Evolutionary conservation across 176 grass and related monocot genomes (phyloP), one percentile per base, ranked within the genome.

Genomic region (Hsuehochloa calcarea): DNA sequence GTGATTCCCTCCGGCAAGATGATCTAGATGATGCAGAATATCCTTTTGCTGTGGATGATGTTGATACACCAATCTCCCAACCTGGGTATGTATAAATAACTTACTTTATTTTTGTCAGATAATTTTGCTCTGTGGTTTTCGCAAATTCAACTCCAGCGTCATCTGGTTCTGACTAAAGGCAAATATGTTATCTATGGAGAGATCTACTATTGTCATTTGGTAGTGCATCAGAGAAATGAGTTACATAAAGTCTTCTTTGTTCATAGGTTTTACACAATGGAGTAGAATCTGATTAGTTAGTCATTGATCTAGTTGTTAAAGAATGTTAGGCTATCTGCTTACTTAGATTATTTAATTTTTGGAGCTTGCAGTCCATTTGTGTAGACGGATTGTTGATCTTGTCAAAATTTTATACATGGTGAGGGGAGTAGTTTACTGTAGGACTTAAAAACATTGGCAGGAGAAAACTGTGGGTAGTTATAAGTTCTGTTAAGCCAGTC

Each of bases 1-100:
- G 89, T 83, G 95, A 90, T 80, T 95, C 95, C 45, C 95, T 85
- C 59, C 49, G 87, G 16, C 90, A 83, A 63, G 91, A 98, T 37
- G 93, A 98, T 88, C 68, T 92, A 47, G 93, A 98, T 44, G 96
- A 98, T 37, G 56, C 74, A 46, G 95, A 95, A 79, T 98, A 85
- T 88, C 93, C 90, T 74, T 98, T 98, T 92, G 93, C 76, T 56
- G 90, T 98, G 62, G 93, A 96, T 84, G 96, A 98, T 79, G 96
- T 98, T 63, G 96, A 96, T 73, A 69, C 87, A 59, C 91, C 93
- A 72, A 85, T 82, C 68, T 98, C 91, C 64, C 91, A 90, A 37
- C 88, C 80, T 80, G 87, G 93, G 93, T 98, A 90, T 74, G 52
- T 90, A 45, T 77, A 83, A 61, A 40, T 77, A 35, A 62, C 46